phyloP scores from a whole-genome alignment of 2,329 filamentous ascomycete genomes.

The Verticillium nonalfalfae region DNA sequence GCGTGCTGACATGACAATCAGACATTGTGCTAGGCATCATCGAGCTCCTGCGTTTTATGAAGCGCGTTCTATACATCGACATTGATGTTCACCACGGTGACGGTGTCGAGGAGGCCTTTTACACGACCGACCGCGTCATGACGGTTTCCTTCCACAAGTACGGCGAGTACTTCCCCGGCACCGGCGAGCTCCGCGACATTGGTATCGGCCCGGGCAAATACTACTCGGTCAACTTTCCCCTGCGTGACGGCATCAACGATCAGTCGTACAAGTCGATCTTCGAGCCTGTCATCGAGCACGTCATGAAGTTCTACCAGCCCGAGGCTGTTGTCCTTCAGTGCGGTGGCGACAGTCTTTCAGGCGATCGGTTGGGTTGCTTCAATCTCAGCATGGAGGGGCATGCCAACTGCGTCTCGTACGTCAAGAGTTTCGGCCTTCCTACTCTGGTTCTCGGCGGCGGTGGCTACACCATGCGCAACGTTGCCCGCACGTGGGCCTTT shows the following conservation, averaged over 20 bases:
- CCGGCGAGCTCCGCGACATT: constrained; percentile 78
- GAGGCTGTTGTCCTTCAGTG: constrained; percentile 94
- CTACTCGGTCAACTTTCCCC: constrained; percentile 85
- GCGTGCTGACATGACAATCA: constrained; percentile 28
- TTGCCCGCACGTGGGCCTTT: constrained; percentile 93
- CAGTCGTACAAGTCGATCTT: constrained; percentile 86
- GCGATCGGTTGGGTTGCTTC: constrained; percentile 92
- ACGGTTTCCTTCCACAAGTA: constrained; percentile 97
- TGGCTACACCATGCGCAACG: constrained; percentile 95
- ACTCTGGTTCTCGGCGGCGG: constrained; percentile 92
- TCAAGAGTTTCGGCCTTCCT: constrained; percentile 78
- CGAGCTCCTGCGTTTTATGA: constrained; percentile 73
- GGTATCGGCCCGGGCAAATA: constrained; percentile 84
- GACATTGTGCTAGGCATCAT: constrained; percentile 92
- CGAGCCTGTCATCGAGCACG: constrained; percentile 78
- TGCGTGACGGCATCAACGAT: constrained; percentile 89
- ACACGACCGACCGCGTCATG: constrained; percentile 82
- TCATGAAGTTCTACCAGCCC: constrained; percentile 83
- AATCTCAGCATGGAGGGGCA: constrained; percentile 97
- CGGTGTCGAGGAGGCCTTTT: constrained; percentile 86
- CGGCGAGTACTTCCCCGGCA: constrained; percentile 92
- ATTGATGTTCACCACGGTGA: constrained; percentile 92
- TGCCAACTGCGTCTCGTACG: constrained; percentile 87
- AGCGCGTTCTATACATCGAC: constrained; percentile 88
- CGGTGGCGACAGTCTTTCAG: constrained; percentile 89